Percentiles rank a stretch among this genome's conserved stretches.
Evolutionary conservation across 2,329 filamentous ascomycete genomes (phyloP).

Genomic region (Helminthosporium solani): DNA sequence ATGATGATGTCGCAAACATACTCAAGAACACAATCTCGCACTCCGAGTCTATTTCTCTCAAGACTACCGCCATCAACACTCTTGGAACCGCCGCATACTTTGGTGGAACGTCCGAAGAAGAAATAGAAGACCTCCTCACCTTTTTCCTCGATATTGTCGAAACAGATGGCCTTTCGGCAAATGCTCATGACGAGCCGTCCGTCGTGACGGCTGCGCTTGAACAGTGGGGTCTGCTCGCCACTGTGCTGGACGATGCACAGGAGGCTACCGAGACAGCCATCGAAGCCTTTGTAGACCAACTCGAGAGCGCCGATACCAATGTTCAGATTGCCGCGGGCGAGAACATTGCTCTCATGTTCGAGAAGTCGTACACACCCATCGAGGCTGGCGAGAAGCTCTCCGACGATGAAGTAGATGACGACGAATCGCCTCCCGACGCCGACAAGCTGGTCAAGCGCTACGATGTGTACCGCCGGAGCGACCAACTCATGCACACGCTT

Average conservation of each 20-base stretch:
- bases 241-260: conserved; percentile 72
- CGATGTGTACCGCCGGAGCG: conserved; percentile 64
- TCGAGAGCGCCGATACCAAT: conserved; percentile 69
- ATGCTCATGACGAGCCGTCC: conserved; percentile 67
- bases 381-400: conserved; percentile 58
- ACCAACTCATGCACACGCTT: conserved; percentile 61
- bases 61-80: conserved; percentile 70
- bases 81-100: conserved; percentile 73
- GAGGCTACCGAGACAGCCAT: conserved; percentile 70
- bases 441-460: conserved; percentile 61
- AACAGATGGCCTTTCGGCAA: conserved; percentile 72
- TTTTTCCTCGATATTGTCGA: conserved; percentile 76
- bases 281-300: conserved; percentile 81
- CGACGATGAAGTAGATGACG: conserved; percentile 51
- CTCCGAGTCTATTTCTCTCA: conserved; percentile 63
- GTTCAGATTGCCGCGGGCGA: conserved; percentile 77
- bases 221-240: conserved; percentile 79
- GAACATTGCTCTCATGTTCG: conserved; percentile 80
- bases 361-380: conserved; percentile 64
- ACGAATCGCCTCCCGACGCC: conserved; percentile 28
- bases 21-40: conserved; percentile 67
- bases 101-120: conserved; percentile 69
- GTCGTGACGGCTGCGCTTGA: conserved; percentile 74
- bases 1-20: conserved; percentile 59
- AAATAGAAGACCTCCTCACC: conserved; percentile 69